phyloP scores from a whole-genome alignment of 768 basidiomycete species.

The Psilocybe tampanensis region DNA sequence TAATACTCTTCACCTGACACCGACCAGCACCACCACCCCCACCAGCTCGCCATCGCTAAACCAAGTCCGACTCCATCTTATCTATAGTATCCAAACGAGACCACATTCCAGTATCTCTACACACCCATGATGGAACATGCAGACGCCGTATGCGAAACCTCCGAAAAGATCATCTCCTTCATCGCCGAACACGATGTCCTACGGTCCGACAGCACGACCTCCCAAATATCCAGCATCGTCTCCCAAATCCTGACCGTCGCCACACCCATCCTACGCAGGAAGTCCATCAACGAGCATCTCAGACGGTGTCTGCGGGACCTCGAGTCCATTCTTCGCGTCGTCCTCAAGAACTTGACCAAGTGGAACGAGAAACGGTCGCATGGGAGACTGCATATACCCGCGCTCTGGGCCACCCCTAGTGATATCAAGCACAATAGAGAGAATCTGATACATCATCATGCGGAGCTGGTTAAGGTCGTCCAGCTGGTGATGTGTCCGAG shows the following conservation, averaged over 20 bases:
- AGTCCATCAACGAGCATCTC: neutral
- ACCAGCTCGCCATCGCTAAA: neutral
- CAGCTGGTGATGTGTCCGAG: conserved; percentile 5
- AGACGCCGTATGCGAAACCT: neutral
- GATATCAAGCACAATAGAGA: conserved; percentile 8
- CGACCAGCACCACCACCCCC: too few relatives aligned
- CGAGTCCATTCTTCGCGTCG: neutral
- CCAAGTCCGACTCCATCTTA: neutral
- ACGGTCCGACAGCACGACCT: neutral
- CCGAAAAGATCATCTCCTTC: neutral
- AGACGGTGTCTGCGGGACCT: neutral
- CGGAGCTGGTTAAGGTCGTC: neutral
- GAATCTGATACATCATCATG: neutral
- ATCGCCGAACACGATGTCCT: neutral
- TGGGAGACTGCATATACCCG: neutral
- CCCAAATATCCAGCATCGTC: neutral
- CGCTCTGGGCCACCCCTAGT: neutral
- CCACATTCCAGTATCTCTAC: too few relatives aligned
- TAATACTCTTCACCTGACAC: too few relatives aligned
- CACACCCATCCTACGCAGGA: conserved; percentile 1
- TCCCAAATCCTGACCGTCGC: conserved; percentile 2
- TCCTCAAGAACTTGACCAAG: neutral
- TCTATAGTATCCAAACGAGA: neutral
- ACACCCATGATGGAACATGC: neutral
- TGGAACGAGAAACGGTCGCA: conserved; percentile 4